Base-by-base conservation (phyloP, 2,329 filamentous ascomycete species). In the Hypoxylon sp. region DNA sequence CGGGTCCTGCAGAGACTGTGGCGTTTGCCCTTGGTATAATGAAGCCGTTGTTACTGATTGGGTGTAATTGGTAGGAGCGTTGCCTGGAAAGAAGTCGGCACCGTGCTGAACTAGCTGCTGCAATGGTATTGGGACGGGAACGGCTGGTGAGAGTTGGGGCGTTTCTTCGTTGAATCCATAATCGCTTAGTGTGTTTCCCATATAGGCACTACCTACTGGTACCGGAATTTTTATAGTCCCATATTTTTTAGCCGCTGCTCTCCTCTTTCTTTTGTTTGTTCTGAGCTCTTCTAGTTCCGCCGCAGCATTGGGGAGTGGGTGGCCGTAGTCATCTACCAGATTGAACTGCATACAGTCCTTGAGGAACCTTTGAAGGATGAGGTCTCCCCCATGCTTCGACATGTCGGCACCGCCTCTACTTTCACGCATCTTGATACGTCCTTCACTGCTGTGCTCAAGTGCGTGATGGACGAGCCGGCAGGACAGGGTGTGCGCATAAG, bases 381-480 rank as follows among this genome's bases (percentile, higher is more conserved):
- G 72, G 25, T 77, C 53, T 2, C 75, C 75, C 33, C 48, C 68
- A 22, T 77, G 74, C 51, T 74, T 77, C 1, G 70, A 51, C 25
- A 74, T 67, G 22, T 76, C 74, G 17, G 68, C 53, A 2, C 75
- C 76, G 2, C 30, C 57, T 17, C 76, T 57, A 3, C 40, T 57
- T 25, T 61, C 44, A 2, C 76, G 75, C 14, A 50, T 31, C 66
- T 55, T 60, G 44, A 27, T 42, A n/a, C 68, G 72, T 7, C 63
- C 61, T 2, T 57, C 61, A 7, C 63, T 50, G 31, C 70, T 70
- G 7, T 72, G 40, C 0, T 46, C 42, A 1, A 73, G 44, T 40
- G 70, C 61, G 35, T 62, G 68, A 1, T 22, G 10, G 42, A 75
- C 51, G 3, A 77, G 68, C n/a, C 49, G 22, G 2, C 69, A 40